Evolutionary conservation across 495 filamentous ascomycete species (phyloP).

Genomic region (Penicillium lagena): DNA sequence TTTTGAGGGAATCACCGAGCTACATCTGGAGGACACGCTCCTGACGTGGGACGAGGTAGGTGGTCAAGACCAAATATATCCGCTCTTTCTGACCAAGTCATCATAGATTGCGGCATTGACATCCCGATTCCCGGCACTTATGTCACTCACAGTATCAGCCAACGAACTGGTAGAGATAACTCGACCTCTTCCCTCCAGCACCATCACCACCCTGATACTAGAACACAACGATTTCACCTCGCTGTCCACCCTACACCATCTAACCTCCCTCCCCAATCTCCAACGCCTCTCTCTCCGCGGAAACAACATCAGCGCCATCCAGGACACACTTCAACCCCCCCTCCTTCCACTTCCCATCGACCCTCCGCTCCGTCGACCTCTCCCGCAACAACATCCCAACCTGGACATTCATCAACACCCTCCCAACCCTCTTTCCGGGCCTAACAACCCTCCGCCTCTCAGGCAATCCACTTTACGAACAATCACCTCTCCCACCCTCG

Average conservation of each 20-base stretch:
- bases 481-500: conserved; percentile 36
- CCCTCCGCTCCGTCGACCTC: conserved; percentile 61
- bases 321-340: conserved; percentile 8
- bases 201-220: conserved; percentile 57
- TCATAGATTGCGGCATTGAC: conserved; percentile 30
- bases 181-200: conserved; percentile 27
- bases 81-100: conserved; percentile 1
- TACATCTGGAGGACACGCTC: conserved; percentile 69
- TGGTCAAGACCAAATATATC: not conserved
- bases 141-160: conserved; percentile 47
- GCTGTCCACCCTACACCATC: conserved; percentile 48
- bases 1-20: conserved; percentile 55
- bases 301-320: conserved; percentile 34
- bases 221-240: conserved; percentile 68
- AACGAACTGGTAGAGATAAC: conserved; percentile 41
- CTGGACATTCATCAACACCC: conserved; percentile 64
- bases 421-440: conserved; percentile 62
- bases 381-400: conserved; percentile 69
- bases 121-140: conserved; percentile 53
- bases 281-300: conserved; percentile 39
- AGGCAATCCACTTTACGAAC: conserved; percentile 75
- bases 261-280: conserved; percentile 54
- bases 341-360: conserved; percentile 32
- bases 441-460: conserved; percentile 62
- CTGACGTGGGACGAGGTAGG: conserved; percentile 66